Evolutionary conservation across 2,329 filamentous ascomycete species (phyloP).

Genomic region (Fusarium secorum): DNA sequence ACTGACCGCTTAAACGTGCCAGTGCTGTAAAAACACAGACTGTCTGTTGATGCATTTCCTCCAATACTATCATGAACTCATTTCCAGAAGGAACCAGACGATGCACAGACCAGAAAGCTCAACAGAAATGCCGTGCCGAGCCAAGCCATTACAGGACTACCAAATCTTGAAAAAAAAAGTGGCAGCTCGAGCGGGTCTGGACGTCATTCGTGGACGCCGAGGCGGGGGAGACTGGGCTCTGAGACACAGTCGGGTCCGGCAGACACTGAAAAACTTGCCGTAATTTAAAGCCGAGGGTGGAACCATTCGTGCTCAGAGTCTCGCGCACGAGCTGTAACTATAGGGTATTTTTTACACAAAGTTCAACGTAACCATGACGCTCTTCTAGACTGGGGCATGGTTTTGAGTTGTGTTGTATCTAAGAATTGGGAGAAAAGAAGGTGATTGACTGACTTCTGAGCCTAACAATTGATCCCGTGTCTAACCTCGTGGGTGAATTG

Average conservation of each 20-base stretch:
- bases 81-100: not conserved
- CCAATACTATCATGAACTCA: not conserved
- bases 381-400: not conserved
- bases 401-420: too few species aligned
- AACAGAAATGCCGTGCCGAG: slow-evolving; percentile 12
- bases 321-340: not conserved
- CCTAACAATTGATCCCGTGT: accelerated
- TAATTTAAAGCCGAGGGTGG: slow-evolving; percentile 9
- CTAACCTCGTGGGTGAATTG: not conserved
- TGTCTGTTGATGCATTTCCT: not conserved
- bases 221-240: not conserved
- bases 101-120: not conserved
- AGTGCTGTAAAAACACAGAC: not conserved
- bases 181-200: not conserved
- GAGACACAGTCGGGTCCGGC: not conserved
- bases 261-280: not conserved
- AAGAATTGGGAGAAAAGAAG: not conserved
- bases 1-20: not conserved
- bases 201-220: slow-evolving; percentile 14
- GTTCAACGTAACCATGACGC: not conserved
- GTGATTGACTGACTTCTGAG: not conserved
- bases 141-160: not conserved
- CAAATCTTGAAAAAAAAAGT: not conserved
- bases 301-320: not conserved
- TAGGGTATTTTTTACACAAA: not conserved